Conservation (phyloP, 306 rosid species). For the Malus fusca region DNA sequence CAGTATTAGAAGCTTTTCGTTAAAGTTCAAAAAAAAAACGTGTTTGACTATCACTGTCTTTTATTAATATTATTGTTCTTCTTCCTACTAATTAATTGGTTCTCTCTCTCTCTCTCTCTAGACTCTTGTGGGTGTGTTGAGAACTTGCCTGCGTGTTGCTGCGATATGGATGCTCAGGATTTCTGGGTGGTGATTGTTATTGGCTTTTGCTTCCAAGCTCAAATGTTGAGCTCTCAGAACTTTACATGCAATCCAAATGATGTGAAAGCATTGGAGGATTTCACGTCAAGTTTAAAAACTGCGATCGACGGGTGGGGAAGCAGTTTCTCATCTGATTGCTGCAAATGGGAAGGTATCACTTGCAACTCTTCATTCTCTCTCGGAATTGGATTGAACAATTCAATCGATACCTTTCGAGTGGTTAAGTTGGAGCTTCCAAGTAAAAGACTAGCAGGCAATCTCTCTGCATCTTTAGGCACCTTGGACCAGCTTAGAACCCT, state of each 20-base stretch:
- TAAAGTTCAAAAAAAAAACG: too few species aligned
- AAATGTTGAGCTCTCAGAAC: constrained; percentile 3
- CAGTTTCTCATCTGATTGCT: constrained; percentile 24
- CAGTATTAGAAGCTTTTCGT: too few species aligned
- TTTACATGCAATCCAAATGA: constrained; percentile 24
- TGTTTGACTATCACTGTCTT: too few species aligned
- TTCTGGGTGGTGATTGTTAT: constrained; percentile 18
- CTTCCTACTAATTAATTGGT: too few species aligned
- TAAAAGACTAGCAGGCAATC: constrained; percentile 11
- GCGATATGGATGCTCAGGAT: constrained; percentile 9
- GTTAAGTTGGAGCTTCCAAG: constrained; percentile 22
- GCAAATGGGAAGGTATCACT: constrained; percentile 32
- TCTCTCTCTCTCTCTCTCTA: background rate
- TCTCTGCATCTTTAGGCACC: constrained; percentile 22
- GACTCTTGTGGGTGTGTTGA: background rate
- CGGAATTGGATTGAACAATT: background rate
- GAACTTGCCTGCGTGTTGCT: background rate
- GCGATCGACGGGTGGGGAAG: constrained; percentile 8
- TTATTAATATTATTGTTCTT: too few species aligned
- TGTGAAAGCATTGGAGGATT: constrained; percentile 11
- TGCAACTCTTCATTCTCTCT: constrained; percentile 19
- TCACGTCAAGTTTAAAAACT: background rate
- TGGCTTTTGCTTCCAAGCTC: constrained; percentile 16
- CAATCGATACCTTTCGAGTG: constrained; percentile 9
- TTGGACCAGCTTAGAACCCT: constrained; percentile 33